Percentiles rank a stretch among this genome's conserved stretches.
These are phyloP conservation scores for Trichosanthes truncata DNA, from an alignment of 306 rosid genomes.

Conservation along the genomic window DNA sequence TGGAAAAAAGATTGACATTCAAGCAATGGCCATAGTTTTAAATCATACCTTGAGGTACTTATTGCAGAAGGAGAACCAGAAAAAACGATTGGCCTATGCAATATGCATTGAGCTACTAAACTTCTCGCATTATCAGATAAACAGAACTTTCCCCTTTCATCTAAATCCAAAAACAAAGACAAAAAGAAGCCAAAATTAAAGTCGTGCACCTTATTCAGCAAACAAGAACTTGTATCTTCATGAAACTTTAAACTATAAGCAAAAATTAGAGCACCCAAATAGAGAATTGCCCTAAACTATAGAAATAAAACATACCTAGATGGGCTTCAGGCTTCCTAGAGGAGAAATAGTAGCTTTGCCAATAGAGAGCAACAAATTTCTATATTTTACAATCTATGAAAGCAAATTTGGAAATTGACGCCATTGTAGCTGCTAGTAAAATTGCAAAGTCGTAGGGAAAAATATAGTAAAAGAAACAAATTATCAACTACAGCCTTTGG, in stretches of 20 bases:
- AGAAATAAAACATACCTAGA: constrained; percentile 33
- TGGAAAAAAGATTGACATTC: neutral
- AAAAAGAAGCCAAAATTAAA: neutral
- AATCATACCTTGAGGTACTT: constrained; percentile 39
- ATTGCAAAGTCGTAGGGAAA: neutral
- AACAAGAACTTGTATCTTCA: neutral
- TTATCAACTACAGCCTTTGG: too few species aligned
- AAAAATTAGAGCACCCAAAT: neutral
- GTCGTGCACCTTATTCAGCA: neutral
- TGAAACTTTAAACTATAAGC: neutral
- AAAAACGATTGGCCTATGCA: constrained; percentile 27
- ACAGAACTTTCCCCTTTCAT: constrained; percentile 21
- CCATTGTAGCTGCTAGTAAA: constrained; percentile 24
- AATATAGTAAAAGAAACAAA: too few species aligned
- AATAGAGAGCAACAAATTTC: constrained; percentile 17
- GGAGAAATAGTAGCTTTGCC: constrained; percentile 17
- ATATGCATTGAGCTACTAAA: constrained; percentile 29
- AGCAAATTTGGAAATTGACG: constrained; percentile 44
- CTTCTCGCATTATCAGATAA: constrained; percentile 29
- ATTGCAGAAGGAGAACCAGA: constrained; percentile 13
- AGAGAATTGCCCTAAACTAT: neutral
- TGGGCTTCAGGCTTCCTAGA: constrained; percentile 23
- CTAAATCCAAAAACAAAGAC: constrained; percentile 17
- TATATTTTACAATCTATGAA: constrained; percentile 31
- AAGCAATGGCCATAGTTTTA: neutral